These are phyloP conservation scores for Talaromyces verruculosus DNA, from an alignment of 2,329 filamentous ascomycete genomes.

Conservation along the genomic window DNA sequence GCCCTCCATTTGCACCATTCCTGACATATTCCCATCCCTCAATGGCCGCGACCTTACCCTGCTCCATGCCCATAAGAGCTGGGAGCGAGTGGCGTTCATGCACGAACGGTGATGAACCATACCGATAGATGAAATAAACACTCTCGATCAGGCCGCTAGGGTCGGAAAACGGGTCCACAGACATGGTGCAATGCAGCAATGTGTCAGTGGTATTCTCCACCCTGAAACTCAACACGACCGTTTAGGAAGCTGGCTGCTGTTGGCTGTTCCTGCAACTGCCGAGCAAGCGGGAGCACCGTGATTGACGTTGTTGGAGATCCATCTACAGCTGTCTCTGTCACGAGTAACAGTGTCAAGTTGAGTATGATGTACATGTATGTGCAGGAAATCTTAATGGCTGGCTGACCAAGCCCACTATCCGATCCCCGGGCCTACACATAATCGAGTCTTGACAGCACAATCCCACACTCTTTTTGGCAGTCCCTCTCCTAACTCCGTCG, in stretches of 20 bases:
- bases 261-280: neutral
- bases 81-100: constrained; percentile 9
- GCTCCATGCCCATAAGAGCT: constrained; percentile 4
- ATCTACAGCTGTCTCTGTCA: neutral
- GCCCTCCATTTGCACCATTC: neutral
- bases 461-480: neutral
- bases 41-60: neutral
- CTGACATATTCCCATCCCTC: neutral
- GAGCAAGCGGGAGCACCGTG: constrained; percentile 1
- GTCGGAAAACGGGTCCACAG: neutral
- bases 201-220: neutral
- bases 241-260: constrained; percentile 3
- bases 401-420: neutral
- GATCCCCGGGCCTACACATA: constrained; percentile 2
- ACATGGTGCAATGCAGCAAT: neutral
- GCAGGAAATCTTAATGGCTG: constrained; percentile 1
- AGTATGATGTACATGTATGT: neutral
- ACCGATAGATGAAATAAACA: constrained; percentile 1
- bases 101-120: constrained; percentile 1
- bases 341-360: neutral
- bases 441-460: neutral
- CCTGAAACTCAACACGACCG: neutral
- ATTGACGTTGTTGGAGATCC: constrained; percentile 7
- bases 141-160: neutral
- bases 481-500: neutral